Percentiles rank a stretch among this genome's conserved stretches.
phyloP scores from a whole-genome alignment of 495 filamentous ascomycete species.

The Penicillium angulare region DNA sequence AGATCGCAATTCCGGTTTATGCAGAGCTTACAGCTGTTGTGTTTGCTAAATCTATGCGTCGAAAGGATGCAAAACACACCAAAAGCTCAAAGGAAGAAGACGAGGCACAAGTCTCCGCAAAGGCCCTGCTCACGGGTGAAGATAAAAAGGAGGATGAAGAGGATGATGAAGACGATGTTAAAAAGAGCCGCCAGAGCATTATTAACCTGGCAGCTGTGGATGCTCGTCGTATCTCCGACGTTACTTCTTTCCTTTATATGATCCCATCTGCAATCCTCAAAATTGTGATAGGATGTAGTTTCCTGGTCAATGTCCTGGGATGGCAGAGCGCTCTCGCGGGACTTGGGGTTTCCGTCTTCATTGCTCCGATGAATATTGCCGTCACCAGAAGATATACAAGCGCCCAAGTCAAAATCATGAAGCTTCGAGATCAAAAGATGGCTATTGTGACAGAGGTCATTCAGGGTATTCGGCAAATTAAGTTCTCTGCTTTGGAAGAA shows the following conservation, averaged over 20 bases:
- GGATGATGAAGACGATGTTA: slow-evolving; percentile 52
- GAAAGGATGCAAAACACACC: slow-evolving; percentile 68
- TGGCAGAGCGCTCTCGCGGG: slow-evolving; percentile 70
- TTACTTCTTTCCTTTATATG: slow-evolving; percentile 62
- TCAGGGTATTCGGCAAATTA: slow-evolving; percentile 83
- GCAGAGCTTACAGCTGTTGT: slow-evolving; percentile 69
- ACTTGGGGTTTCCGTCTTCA: slow-evolving; percentile 58
- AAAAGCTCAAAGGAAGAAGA: slow-evolving; percentile 38
- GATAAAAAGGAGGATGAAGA: slow-evolving; percentile 46
- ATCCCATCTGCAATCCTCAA: slow-evolving; percentile 57
- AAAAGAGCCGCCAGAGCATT: slow-evolving; percentile 70
- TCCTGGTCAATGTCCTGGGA: slow-evolving; percentile 68
- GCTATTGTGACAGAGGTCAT: slow-evolving; percentile 76
- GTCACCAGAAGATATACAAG: slow-evolving; percentile 64
- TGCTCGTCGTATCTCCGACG: slow-evolving; percentile 69
- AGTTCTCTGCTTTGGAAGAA: slow-evolving; percentile 78
- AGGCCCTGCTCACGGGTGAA: slow-evolving; percentile 25
- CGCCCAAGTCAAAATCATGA: slow-evolving; percentile 74
- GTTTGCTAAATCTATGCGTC: slow-evolving; percentile 74
- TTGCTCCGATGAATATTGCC: slow-evolving; percentile 68
- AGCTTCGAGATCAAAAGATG: slow-evolving; percentile 74
- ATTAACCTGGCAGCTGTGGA: slow-evolving; percentile 82
- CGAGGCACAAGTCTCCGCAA: slow-evolving; percentile 10
- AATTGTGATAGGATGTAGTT: slow-evolving; percentile 61
- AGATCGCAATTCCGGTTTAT: slow-evolving; percentile 63